phyloP scores from a whole-genome alignment of 345 rosid species.

The Ricinus communis region DNA sequence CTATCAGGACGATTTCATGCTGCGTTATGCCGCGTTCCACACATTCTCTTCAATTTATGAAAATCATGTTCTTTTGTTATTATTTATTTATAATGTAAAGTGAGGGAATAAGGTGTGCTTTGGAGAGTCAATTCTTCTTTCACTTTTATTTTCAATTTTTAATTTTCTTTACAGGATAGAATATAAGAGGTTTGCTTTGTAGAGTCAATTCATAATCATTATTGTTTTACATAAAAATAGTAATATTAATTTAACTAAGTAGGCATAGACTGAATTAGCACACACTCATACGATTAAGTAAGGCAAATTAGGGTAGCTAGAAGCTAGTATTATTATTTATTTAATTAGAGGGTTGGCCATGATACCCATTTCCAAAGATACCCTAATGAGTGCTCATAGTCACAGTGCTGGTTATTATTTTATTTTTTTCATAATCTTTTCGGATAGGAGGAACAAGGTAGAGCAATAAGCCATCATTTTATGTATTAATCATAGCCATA shows the following conservation, averaged over 20 bases:
- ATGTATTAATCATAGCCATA: too few species aligned
- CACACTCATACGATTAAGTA: neutral
- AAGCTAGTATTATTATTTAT: neutral
- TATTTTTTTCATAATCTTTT: too few species aligned
- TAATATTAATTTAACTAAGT: neutral
- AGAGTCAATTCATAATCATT: constrained; percentile 13
- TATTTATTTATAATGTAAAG: neutral
- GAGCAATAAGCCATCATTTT: too few species aligned
- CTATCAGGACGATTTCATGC: constrained; percentile 5
- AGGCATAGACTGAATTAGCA: constrained; percentile 2
- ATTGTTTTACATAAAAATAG: neutral
- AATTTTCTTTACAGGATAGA: neutral
- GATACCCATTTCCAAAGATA: neutral
- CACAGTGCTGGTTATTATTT: too few species aligned
- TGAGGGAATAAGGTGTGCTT: neutral
- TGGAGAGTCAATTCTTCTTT: neutral
- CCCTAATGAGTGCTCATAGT: too few species aligned
- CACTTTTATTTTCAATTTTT: neutral
- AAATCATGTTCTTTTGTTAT: neutral
- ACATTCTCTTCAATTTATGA: neutral
- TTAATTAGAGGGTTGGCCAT: neutral
- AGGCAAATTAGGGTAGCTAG: neutral
- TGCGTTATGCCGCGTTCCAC: constrained; percentile 18
- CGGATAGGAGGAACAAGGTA: too few species aligned
- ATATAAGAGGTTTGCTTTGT: neutral